A percentile compares a stretch with the other conserved stretches of the same genome.
Conservation (phyloP, 441 rosid species). For the Corymbia citriodora region DNA sequence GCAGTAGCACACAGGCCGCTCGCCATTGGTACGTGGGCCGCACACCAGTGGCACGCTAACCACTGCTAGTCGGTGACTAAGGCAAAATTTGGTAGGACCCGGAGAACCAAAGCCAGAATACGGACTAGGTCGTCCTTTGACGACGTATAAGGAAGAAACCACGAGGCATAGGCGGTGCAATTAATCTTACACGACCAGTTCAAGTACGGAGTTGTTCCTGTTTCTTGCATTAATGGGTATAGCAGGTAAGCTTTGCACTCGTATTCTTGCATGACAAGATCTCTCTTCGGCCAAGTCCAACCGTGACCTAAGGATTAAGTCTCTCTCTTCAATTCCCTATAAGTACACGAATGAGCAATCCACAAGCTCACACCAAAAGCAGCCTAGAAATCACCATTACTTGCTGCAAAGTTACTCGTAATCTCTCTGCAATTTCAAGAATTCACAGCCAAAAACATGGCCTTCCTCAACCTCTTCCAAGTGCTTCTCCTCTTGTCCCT, state of each 20-base stretch:
- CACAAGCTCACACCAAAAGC: background rate
- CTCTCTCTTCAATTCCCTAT: background rate
- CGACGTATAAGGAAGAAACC: background rate
- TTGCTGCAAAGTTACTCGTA: background rate
- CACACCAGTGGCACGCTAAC: too few species aligned
- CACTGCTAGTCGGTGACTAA: too few species aligned
- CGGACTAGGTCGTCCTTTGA: background rate
- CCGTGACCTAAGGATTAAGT: background rate
- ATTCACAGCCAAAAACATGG: background rate
- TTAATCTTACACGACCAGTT: background rate
- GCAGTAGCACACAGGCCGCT: too few species aligned
- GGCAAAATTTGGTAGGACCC: background rate
- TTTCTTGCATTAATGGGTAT: background rate
- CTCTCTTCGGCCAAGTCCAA: background rate
- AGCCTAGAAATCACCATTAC: background rate
- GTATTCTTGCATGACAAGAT: background rate
- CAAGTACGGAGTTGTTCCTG: background rate
- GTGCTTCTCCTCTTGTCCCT: background rate
- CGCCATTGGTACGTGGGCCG: accelerated
- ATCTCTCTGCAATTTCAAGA: background rate
- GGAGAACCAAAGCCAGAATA: background rate
- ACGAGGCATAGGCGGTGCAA: background rate
- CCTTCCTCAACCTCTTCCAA: background rate
- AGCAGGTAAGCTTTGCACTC: background rate
- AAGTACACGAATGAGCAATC: background rate